A percentile compares a stretch with the other conserved stretches of the same genome.
phyloP scores from a whole-genome alignment of 2,329 filamentous ascomycete genomes.

The Cladophialophora psammophila region DNA sequence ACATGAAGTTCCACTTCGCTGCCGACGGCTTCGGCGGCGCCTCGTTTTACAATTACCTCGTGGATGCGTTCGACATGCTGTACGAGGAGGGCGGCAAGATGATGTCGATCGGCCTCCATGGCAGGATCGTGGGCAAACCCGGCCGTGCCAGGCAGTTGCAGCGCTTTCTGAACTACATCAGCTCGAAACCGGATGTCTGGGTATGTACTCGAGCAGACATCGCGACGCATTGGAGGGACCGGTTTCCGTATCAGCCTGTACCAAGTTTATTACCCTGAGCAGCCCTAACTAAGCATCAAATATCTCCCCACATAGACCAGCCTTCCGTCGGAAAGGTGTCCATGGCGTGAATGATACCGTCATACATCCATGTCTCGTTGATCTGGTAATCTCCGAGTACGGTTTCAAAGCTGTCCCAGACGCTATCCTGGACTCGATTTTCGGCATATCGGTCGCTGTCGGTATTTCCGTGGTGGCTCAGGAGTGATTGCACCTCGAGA shows the following conservation, averaged over 20 bases:
- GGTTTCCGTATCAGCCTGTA: not conserved
- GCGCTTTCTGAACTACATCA: conserved; percentile 1
- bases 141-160: not conserved
- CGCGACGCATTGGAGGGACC: not conserved
- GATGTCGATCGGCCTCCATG: conserved; percentile 4
- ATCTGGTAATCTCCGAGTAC: not conserved
- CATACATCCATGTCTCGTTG: not conserved
- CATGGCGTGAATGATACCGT: conserved; percentile 5
- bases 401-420: conserved; percentile 1
- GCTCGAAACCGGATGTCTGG: not conserved
- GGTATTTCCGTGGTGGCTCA: not conserved
- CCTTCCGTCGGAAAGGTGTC: not conserved
- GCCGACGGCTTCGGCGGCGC: conserved; percentile 3
- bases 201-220: not conserved
- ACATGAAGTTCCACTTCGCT: conserved; percentile 6
- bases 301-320: conserved; percentile 2
- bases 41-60: not conserved
- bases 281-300: not conserved
- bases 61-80: conserved; percentile 1
- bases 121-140: not conserved
- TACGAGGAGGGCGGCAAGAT: conserved; percentile 6
- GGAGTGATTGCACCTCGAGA: not conserved
- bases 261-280: not conserved
- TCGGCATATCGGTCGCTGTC: not conserved
- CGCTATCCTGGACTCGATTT: not conserved